These are phyloP conservation scores for Rhodosorus marinus DNA, from an alignment of 23 red algal species.

Conservation along the genomic window DNA sequence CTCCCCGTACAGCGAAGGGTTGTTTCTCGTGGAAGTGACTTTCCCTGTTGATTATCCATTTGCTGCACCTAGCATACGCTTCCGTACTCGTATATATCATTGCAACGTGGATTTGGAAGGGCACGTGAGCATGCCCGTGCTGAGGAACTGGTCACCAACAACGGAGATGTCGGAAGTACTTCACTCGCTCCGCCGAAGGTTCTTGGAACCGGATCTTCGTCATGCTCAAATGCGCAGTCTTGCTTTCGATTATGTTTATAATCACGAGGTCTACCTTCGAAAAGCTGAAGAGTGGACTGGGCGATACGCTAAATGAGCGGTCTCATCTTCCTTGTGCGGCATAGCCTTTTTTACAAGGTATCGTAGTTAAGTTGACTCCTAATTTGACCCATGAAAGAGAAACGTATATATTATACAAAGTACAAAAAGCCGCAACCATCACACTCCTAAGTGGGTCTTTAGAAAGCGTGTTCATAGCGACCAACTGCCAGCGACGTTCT, in stretches of 20 bases:
- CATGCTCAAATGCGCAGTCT: slow-evolving; percentile 54
- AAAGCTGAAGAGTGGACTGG: slow-evolving; percentile 87
- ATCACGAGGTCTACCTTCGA: slow-evolving; percentile 51
- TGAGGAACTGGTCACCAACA: slow-evolving; percentile 63
- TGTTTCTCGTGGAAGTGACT: slow-evolving; percentile 82
- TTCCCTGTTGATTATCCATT: slow-evolving; percentile 96
- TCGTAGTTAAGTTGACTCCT: no score
- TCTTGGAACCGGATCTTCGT: slow-evolving; percentile 72
- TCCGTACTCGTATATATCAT: slow-evolving; percentile 95
- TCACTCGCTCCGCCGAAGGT: slow-evolving; percentile 29
- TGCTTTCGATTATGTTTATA: slow-evolving; percentile 60
- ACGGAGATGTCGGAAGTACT: slow-evolving; percentile 53
- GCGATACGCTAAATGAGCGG: slow-evolving; percentile 32
- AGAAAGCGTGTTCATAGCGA: no score
- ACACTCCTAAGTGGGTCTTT: no score
- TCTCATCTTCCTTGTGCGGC: no score
- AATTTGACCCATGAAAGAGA: no score
- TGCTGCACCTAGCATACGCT: slow-evolving; percentile 58
- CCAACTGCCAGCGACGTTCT: no score
- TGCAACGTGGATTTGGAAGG: slow-evolving; percentile 76
- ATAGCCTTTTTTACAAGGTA: no score
- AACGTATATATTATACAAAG: no score
- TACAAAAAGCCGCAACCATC: no score
- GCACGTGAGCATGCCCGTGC: slow-evolving; percentile 39
- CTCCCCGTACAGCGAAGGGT: slow-evolving; percentile 73